Evolutionary conservation across 2,329 filamentous ascomycete genomes (phyloP), one percentile per base, ranked within the genome.

Genomic region (Teratosphaeria zuluensis): DNA sequence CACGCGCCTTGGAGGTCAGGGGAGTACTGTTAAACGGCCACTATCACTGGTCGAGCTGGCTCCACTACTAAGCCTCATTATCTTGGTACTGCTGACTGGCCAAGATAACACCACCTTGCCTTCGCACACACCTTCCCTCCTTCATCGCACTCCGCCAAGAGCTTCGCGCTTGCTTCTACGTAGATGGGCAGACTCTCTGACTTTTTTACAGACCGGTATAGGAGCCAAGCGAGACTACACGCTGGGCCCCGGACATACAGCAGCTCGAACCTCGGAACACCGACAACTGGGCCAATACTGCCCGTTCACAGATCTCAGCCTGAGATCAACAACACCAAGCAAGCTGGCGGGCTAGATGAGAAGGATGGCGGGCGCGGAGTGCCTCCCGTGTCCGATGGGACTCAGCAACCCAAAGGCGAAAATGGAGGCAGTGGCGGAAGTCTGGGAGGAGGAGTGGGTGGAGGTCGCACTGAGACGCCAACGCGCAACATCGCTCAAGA

Each of bases 121-220:
- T 46, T 11, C 28, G 16, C 42, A 24, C 38, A 51, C 46, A 14
- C 38, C 35, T 35, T 33, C 24, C 21, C 7, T 32, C 19, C 55
- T 56, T 21, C 42, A 21, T 8, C 42, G 42, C 42, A 48, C 42
- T n/a, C 19, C 19, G 55, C 55, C 55, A 30, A 30, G 38, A 57
- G 30, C 32, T 32, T 31, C 32, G 19, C n/a, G 55, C 16, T 35
- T 16, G 24, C 55, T 57, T 33, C 46, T 21, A 69, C 68, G 64
- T 68, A 76, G 78, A 82, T 81, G 79, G 79, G 79, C 80, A 77
- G 80, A 76, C 71, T 76, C 68, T 73, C 75, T 74, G 77, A 81
- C 75, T 73, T 75, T 68, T 75, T 75, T 71, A 72, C 74, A 75
- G 75, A 77, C 74, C 78, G 76, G 73, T 75, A 78, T 72, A 76